phyloP scores from a whole-genome alignment of 441 rosid species.

The Syzygium malaccense region DNA sequence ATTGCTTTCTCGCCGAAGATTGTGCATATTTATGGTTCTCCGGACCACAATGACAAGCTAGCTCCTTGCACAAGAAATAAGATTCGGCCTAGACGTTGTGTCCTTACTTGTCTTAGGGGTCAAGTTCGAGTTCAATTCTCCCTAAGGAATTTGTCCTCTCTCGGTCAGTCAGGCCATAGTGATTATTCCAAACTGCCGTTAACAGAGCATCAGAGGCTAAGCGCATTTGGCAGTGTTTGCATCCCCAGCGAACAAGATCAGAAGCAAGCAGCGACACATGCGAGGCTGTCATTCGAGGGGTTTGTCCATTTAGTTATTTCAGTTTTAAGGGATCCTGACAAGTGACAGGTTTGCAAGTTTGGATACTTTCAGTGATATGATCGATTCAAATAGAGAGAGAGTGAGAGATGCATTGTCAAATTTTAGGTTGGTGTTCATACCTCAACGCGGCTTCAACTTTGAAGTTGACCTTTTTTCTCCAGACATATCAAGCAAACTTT shows the following conservation, averaged over 20 bases:
- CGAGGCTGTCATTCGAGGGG: not conserved
- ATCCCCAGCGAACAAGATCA: not conserved
- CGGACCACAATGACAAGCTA: not conserved
- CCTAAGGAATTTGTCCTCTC: not conserved
- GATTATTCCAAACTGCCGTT: not conserved
- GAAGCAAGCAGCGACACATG: too few species aligned
- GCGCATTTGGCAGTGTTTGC: not conserved
- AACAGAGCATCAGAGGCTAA: not conserved
- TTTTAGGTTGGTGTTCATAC: not conserved
- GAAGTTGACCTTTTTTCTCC: not conserved
- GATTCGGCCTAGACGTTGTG: not conserved
- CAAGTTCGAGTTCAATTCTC: not conserved
- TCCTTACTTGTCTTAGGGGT: not conserved
- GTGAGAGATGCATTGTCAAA: not conserved
- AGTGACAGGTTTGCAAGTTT: not conserved
- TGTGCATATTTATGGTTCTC: not conserved
- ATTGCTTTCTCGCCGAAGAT: not conserved
- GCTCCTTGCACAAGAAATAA: not conserved
- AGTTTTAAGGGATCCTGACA: not conserved
- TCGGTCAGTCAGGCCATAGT: not conserved
- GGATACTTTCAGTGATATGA: not conserved
- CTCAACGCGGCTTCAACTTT: not conserved
- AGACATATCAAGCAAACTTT: not conserved
- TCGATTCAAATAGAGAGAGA: not conserved
- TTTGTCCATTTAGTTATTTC: not conserved